Conservation (phyloP, 352 stramenopile species). For the Ophiocytium majus region DNA sequence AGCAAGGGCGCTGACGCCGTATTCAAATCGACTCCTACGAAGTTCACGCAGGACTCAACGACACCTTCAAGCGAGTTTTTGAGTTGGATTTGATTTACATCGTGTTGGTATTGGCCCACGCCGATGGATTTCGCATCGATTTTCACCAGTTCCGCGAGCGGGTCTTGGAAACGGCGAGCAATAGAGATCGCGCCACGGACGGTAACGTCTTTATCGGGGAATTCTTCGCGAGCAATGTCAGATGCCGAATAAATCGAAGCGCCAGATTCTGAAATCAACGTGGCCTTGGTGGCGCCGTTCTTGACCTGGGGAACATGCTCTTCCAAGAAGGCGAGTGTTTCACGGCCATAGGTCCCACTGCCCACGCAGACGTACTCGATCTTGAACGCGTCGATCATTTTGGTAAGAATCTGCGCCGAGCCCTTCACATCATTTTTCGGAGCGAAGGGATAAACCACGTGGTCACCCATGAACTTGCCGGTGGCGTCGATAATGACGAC, state of each 20-base stretch:
- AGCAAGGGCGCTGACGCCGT: not conserved
- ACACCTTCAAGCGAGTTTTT: slow-evolving; percentile 7
- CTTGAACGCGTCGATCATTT: slow-evolving; percentile 8
- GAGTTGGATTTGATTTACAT: slow-evolving; percentile 2
- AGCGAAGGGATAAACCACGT: not conserved
- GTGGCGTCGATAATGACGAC: not conserved
- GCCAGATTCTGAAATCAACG: slow-evolving; percentile 1
- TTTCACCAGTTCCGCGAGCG: slow-evolving; percentile 9
- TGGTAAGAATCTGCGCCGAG: slow-evolving; percentile 11
- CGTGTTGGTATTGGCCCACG: slow-evolving; percentile 1
- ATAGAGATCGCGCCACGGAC: slow-evolving; percentile 9
- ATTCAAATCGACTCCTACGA: slow-evolving; percentile 1
- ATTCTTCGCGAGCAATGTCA: slow-evolving; percentile 1
- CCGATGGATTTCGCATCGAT: slow-evolving; percentile 3
- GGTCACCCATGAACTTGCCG: slow-evolving; percentile 11
- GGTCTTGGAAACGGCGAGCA: not conserved
- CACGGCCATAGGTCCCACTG: slow-evolving; percentile 1
- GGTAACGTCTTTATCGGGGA: slow-evolving; percentile 13
- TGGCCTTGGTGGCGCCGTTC: not conserved
- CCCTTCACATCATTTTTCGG: not conserved
- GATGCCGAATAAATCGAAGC: slow-evolving; percentile 7
- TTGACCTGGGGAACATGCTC: not conserved
- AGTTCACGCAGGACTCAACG: slow-evolving; percentile 16
- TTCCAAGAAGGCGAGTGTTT: slow-evolving; percentile 4
- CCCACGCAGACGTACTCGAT: not conserved